phyloP scores from a whole-genome alignment of 257 asterid species.

The Euphrasia confusa region DNA sequence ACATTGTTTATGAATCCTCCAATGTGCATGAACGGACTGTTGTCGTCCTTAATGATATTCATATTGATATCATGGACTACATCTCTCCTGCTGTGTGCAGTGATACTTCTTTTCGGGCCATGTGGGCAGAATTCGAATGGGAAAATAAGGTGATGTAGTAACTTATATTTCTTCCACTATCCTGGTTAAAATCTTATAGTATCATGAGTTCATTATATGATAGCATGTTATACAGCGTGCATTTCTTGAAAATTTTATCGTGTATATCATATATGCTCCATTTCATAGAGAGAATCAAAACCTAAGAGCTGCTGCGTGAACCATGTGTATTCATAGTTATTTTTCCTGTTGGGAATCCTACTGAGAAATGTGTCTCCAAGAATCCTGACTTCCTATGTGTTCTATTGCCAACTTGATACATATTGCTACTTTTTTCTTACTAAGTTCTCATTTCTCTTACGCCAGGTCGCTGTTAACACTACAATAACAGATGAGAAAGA shows the following conservation, averaged over 20 bases:
- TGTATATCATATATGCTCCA: neutral
- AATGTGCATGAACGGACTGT: slow-evolving; percentile 90
- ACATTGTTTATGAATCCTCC: slow-evolving; percentile 93
- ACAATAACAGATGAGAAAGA: slow-evolving; percentile 77
- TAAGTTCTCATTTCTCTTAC: slow-evolving; percentile 8
- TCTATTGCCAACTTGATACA: slow-evolving; percentile 15
- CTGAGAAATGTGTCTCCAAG: neutral
- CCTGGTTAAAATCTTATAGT: slow-evolving; percentile 4
- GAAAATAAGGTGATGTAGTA: slow-evolving; percentile 78
- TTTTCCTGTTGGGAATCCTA: slow-evolving; percentile 10
- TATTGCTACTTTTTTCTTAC: neutral
- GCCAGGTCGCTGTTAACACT: slow-evolving; percentile 94
- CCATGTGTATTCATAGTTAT: slow-evolving; percentile 8
- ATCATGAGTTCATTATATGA: slow-evolving; percentile 4
- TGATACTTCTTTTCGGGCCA: slow-evolving; percentile 89
- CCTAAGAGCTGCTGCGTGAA: slow-evolving; percentile 7
- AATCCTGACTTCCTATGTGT: neutral
- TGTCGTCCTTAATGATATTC: slow-evolving; percentile 94
- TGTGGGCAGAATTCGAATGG: slow-evolving; percentile 99
- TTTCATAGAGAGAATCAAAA: slow-evolving; percentile 2
- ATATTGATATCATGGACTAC: slow-evolving; percentile 98
- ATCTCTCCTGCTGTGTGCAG: slow-evolving; percentile 93
- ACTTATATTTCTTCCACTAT: slow-evolving; percentile 14
- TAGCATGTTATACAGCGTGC: slow-evolving; percentile 11
- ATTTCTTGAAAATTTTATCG: slow-evolving; percentile 8